Base-by-base conservation (phyloP, 2,329 filamentous ascomycete genomes). In the Conoideocrella luteorostrata region DNA sequence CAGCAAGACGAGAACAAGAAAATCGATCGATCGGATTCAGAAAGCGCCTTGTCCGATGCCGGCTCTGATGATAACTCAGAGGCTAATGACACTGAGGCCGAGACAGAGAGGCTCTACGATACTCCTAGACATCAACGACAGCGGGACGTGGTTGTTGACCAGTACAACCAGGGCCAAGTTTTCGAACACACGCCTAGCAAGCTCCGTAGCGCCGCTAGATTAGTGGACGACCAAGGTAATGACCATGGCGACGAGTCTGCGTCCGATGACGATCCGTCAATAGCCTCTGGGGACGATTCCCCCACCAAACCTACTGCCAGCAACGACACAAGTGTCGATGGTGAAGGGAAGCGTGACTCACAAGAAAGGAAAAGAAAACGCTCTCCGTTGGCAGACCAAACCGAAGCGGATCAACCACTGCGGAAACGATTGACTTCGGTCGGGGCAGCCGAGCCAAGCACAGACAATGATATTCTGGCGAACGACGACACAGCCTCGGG, bases 81-180 rank as follows among this genome's bases (percentile, higher is more conserved):
- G 21, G 71, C 68, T 53, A 78, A 80, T 57, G 78, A 79, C 61
- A 84, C 90, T 4, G 91, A 97, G 65, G 91, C 91, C 26, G 91
- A 96, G 67, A 97, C 91, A 2, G 90, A 96, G 67, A 83, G 93
- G 47, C 75, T 98, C 47, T 93, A 93, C 59, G 82, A 86, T 58
- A 95, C 88, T n/a, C 89, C 90, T 15, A 79, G 80, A 50, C 86
- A 74, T 56, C 67, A 75, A 57, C 74, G 80, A 52, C 74, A 78
- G 54, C 73, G 75, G 55, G 77, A 83, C 54, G 77, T 84, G 9
- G 71, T 82, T 34, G 63, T 83, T 43, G 71, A 71, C 53, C 69
- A 71, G 50, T 77, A 74, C 58, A 72, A 74, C 44, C 71, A 74
- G 47, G 74, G 68, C 44, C 68, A 71, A 34, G 61, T 67, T 44